Base-by-base conservation (phyloP, 2,329 filamentous ascomycete genomes). In the Fusarium dlaminii region DNA sequence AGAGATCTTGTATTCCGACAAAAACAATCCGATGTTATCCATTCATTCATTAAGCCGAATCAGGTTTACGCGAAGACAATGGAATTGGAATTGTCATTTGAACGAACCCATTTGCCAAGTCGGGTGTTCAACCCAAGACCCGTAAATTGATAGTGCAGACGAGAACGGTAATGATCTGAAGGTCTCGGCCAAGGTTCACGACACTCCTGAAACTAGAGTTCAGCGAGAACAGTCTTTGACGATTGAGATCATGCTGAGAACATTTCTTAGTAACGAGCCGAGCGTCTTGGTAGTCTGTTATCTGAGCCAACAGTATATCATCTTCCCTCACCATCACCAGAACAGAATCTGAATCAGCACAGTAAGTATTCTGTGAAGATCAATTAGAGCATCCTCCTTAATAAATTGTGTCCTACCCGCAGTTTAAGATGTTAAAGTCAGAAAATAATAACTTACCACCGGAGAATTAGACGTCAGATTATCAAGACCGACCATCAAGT, bases 121-220 rank as follows among this genome's bases (percentile, higher is more conserved):
- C 43, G 52, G 51, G 9, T 55, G 57, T 57, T 27, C 43, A 42
- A 22, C 48, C 30, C 17, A 40, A 66, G 34, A 42, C 22, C 34
- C 48, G 24, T 34, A 49, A 59, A 37, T 49, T 61, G 58, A 61
- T 37, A 46, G 34, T 55, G 22, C 27, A 57, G 15, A 54, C 30
- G 17, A 55, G 54, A 52, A 32, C 29, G 30, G 63, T 34, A 68
- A 62, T 49, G 66, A 68, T 68, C 66, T 32, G 27, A 39, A 8
- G 39, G 46, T 24, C 34, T 46, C 8, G 43, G 39, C 24, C 29
- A 66, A 17, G 13, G 17, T 29, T 51, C 14, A 17, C 37, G 45
- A 55, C 24, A 42, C 27, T 27, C 34, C 34, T 39, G 30, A 30
- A 45, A 52, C 32, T 32, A 10, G 32, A n/a, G 12, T 45, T 51